These are phyloP conservation scores for Phylloporus sp. DNA, from an alignment of 768 basidiomycete species.

Conservation along the genomic window DNA sequence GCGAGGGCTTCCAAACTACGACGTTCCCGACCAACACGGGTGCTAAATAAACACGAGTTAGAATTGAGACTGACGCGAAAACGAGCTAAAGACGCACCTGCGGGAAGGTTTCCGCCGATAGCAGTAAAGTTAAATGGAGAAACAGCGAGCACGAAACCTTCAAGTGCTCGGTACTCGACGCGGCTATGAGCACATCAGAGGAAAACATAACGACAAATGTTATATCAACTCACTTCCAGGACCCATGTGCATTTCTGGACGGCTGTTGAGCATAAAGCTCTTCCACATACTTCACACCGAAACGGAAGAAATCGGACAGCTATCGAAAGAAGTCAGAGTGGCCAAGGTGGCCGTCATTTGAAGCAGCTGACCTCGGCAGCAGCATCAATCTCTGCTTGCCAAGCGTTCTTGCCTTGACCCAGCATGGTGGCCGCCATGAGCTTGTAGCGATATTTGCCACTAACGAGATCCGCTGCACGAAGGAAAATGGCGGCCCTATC, in stretches of 20 bases:
- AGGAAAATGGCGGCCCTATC: conserved; percentile 98
- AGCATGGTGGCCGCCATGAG: conserved; percentile 95
- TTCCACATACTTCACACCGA: conserved; percentile 95
- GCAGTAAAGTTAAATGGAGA: conserved; percentile 99
- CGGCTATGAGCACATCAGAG: conserved; percentile 50
- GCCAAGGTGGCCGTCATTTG: background rate
- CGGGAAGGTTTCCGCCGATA: conserved; percentile 92
- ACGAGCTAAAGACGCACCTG: conserved; percentile 36
- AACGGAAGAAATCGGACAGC: conserved; percentile 93
- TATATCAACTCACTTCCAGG: conserved; percentile 80
- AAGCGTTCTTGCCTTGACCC: conserved; percentile 97
- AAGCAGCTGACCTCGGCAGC: conserved; percentile 78
- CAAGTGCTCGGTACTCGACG: conserved; percentile 92
- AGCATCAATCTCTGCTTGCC: conserved; percentile 99
- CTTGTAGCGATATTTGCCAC: conserved; percentile 94
- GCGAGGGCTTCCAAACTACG: conserved; percentile 96
- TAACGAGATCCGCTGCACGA: conserved; percentile 93
- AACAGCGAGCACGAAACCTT: conserved; percentile 96
- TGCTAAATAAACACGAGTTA: conserved; percentile 36
- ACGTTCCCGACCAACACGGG: conserved; percentile 96
- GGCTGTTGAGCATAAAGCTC: conserved; percentile 92
- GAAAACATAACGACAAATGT: background rate
- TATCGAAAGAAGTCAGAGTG: conserved; percentile 21
- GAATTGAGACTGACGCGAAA: background rate
- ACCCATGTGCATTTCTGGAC: conserved; percentile 72